Base-by-base conservation (phyloP, 768 basidiomycete genomes). In the Leccinum boreale region DNA sequence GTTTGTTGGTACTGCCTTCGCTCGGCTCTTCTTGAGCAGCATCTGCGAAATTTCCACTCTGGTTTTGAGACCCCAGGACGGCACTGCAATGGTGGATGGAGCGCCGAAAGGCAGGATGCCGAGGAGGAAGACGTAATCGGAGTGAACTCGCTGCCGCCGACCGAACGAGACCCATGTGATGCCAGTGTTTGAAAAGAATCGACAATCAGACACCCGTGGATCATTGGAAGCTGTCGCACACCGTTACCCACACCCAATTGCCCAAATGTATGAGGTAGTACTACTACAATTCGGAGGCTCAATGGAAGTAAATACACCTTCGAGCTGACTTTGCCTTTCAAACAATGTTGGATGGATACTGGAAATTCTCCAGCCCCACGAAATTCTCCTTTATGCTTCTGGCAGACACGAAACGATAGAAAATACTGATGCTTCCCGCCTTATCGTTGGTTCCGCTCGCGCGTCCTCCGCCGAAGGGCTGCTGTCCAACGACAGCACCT, bases 341-440 rank as follows among this genome's bases (percentile, higher is more conserved):
- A 45, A 83, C 76, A 63, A 93, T 66, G 75, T 99, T 98, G 39
- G 89, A 92, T 21, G 94, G 94, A 74, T 99, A 99, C 8, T 72
- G 67, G 75, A 89, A 90, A 44, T 88, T 84, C 63, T 90, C 85
- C 65, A 94, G 73, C 9, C 83, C 85, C 42, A 95, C 85, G 67
- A 98, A 98, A 71, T 89, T 94, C 79, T 99, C 97, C 81, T 99
- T 99, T 80, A 99, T 94, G 65, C 88, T 93, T 69, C 97, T 81
- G 52, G 91, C 86, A 56, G 87, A 87, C 59, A 96, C 85, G 74
- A 94, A 93, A 56, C 95, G 80, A 74, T 85, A 85, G 75, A 84
- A 87, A 67, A 89, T 83, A 50, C 73, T 78, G 60, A 92, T 84
- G 61, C 90, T 92, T 23, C 90, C 97, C 1, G 95, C 94, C 77